Evolutionary conservation across 495 filamentous ascomycete species (phyloP).

Genomic region (Pseudevernia furfuracea): DNA sequence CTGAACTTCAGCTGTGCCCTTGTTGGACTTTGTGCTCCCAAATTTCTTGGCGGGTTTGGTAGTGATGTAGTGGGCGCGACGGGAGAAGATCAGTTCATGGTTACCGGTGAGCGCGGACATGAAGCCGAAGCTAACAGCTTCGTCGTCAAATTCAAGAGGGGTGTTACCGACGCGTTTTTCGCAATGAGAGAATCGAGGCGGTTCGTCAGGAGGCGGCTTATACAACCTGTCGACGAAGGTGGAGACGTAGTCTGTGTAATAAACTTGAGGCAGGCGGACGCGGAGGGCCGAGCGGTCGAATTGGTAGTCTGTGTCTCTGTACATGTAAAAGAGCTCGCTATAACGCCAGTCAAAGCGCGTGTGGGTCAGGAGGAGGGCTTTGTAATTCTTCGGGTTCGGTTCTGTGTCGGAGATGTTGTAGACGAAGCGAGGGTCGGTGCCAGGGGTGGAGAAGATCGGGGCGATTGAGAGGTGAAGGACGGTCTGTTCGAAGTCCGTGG

Average conservation of each 20-base stretch:
- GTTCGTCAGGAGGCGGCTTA: constrained; percentile 22
- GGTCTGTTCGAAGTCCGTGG: constrained; percentile 32
- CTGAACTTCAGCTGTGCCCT: constrained; percentile 33
- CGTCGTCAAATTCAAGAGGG: constrained; percentile 29
- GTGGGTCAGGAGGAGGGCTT: constrained; percentile 29
- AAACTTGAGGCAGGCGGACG: constrained; percentile 31
- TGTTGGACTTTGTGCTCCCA: constrained; percentile 28
- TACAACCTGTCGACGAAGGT: constrained; percentile 35
- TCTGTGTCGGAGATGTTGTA: constrained; percentile 34
- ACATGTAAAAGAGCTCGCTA: constrained; percentile 33
- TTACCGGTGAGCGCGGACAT: constrained; percentile 31
- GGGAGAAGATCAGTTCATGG: constrained; percentile 33
- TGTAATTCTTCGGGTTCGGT: constrained; percentile 35
- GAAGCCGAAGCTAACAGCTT: constrained; percentile 27
- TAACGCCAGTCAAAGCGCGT: constrained; percentile 31
- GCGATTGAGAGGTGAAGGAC: constrained; percentile 28
- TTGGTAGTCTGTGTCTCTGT: constrained; percentile 32
- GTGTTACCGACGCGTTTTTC: constrained; percentile 30
- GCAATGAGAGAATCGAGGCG: constrained; percentile 34
- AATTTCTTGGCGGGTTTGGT: constrained; percentile 30
- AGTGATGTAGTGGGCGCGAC: constrained; percentile 30
- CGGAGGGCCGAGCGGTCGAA: constrained; percentile 29
- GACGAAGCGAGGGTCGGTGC: constrained; percentile 29
- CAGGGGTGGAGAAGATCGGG: constrained; percentile 26
- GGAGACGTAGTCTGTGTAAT: constrained; percentile 36